phyloP scores from a whole-genome alignment of 2,329 filamentous ascomycete genomes.

The Dactylellina parvicollis region DNA sequence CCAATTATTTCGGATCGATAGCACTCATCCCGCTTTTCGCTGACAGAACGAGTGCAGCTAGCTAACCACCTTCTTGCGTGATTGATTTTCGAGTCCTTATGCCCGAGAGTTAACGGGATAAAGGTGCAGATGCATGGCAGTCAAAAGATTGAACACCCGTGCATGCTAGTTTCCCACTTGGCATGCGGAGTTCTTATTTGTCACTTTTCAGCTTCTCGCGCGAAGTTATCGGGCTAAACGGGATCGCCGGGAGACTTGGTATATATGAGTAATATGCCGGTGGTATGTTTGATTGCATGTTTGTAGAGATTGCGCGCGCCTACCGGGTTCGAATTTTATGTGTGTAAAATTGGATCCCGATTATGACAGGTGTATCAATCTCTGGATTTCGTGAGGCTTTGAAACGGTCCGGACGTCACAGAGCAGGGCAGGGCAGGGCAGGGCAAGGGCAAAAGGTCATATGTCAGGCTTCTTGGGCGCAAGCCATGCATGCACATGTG shows the following conservation, averaged over 20 bases:
- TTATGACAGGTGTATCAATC: too few species aligned
- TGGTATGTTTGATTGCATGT: neutral
- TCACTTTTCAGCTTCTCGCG: neutral
- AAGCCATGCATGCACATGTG: conserved; percentile 29
- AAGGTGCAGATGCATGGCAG: conserved; percentile 23
- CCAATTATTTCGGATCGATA: conserved; percentile 33
- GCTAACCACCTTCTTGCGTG: neutral
- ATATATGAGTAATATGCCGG: neutral
- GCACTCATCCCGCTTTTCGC: conserved; percentile 34
- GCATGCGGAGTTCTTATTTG: neutral
- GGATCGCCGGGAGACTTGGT: neutral
- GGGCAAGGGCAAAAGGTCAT: neutral
- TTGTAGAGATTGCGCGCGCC: too few species aligned
- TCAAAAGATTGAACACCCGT: conserved; percentile 9
- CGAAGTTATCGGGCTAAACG: neutral
- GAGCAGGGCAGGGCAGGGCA: too few species aligned
- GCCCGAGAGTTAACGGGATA: conserved; percentile 21
- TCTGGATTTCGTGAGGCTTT: too few species aligned
- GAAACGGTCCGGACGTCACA: too few species aligned
- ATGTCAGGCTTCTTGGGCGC: neutral
- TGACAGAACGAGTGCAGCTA: conserved; percentile 5
- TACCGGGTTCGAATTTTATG: too few species aligned
- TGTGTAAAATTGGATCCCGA: too few species aligned
- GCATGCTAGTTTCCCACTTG: conserved; percentile 3
- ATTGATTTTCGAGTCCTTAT: neutral